Conservation (phyloP, 1,284 basidiomycete species). For the Afroboletus lepidellus region DNA sequence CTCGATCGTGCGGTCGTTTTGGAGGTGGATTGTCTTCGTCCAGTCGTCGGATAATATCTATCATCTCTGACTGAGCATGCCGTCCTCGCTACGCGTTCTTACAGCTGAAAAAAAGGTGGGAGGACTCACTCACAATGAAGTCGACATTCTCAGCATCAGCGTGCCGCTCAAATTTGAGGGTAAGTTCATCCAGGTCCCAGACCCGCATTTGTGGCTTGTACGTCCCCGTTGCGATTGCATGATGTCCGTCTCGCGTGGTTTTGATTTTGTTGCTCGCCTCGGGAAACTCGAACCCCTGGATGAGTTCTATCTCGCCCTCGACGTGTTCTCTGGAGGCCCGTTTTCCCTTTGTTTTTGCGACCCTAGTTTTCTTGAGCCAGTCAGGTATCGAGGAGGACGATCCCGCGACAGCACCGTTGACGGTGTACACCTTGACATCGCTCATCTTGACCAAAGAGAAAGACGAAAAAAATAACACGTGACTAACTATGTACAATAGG, state of each 20-base stretch:
- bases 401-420: conserved; percentile 82
- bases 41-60: conserved; percentile 97
- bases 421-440: conserved; percentile 83
- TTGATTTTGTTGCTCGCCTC: conserved; percentile 92
- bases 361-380: conserved; percentile 80
- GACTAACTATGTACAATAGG: not conserved
- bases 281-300: conserved; percentile 96
- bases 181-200: conserved; percentile 93
- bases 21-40: conserved; percentile 98
- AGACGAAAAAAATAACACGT: conserved; percentile 4
- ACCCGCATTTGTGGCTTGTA: conserved; percentile 98
- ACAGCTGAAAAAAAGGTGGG: not conserved
- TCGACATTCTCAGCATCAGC: conserved; percentile 98
- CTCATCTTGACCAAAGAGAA: conserved; percentile 12
- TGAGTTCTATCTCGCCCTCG: conserved; percentile 81
- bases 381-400: conserved; percentile 85
- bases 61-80: conserved; percentile 8
- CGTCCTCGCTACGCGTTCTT: not conserved
- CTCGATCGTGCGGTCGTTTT: conserved; percentile 93
- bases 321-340: conserved; percentile 64
- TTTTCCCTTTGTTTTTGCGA: conserved; percentile 52
- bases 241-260: conserved; percentile 88
- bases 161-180: conserved; percentile 95
- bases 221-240: conserved; percentile 92
- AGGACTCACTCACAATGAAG: conserved; percentile 84